These are phyloP conservation scores for Hortiboletus campestris DNA, from an alignment of 768 basidiomycete species.

Conservation along the genomic window DNA sequence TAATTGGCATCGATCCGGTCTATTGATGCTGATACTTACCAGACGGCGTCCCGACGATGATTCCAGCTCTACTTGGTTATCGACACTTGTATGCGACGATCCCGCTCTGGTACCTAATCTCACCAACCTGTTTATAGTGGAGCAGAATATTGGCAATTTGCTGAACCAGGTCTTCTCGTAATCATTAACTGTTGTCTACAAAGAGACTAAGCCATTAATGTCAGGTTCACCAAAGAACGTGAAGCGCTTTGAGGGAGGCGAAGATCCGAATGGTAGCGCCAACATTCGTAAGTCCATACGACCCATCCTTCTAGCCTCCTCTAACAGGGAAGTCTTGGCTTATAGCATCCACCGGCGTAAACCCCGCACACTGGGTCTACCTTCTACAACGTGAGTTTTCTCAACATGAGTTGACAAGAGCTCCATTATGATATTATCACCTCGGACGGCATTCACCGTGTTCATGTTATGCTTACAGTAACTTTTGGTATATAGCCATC, in stretches of 20 bases:
- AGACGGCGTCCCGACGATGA: slow-evolving; percentile 55
- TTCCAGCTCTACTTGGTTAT: slow-evolving; percentile 46
- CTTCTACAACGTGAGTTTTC: slow-evolving; percentile 43
- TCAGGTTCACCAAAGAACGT: slow-evolving; percentile 35
- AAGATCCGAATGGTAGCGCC: slow-evolving; percentile 48
- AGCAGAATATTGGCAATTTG: slow-evolving; percentile 48
- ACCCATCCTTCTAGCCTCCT: not conserved
- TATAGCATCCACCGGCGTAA: slow-evolving; percentile 47
- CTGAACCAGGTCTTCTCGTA: slow-evolving; percentile 36
- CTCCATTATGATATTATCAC: not conserved
- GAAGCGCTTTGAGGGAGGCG: slow-evolving; percentile 41
- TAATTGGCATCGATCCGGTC: not conserved
- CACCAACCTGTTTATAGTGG: slow-evolving; percentile 21
- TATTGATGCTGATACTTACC: not conserved
- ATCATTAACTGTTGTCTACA: not conserved
- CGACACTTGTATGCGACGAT: slow-evolving; percentile 38
- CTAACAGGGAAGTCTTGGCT: not conserved
- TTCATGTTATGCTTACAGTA: slow-evolving; percentile 2
- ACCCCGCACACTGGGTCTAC: slow-evolving; percentile 45
- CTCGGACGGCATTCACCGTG: not conserved
- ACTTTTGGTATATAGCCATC: slow-evolving; percentile 22
- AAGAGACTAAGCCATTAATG: not conserved
- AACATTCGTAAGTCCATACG: slow-evolving; percentile 40
- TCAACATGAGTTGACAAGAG: not conserved
- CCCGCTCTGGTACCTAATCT: slow-evolving; percentile 11